Evolutionary conservation across 495 filamentous ascomycete species (phyloP), one percentile per base, ranked within the genome.

Genomic region (Neohortaea acidophila): DNA sequence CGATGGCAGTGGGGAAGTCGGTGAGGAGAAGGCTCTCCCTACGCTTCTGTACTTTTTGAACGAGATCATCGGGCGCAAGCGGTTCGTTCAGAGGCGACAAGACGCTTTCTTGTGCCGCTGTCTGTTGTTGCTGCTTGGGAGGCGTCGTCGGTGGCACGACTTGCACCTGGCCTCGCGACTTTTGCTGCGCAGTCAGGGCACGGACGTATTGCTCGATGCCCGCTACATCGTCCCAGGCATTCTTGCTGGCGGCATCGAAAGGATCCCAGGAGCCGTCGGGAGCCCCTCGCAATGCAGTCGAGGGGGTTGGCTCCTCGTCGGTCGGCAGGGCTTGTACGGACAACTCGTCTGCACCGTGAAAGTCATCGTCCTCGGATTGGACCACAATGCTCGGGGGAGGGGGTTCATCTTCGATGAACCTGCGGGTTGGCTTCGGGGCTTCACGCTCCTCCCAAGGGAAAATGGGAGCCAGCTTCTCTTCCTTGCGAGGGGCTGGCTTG

Each of bases 151-250:
- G 34, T 28, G 53, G 25, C 20, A 74, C 50, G 29, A 73, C 66
- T 55, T 79, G 75, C 35, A 75, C 68, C 43, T 63, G 69, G 33
- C 60, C 69, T 4, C 49, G 43, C 10, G 41, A 44, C 27, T 66
- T 71, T 33, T 73, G 77, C 39, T 72, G 60, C 53, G 31, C 36
- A 18, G 37, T 43, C 21, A 86, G 60, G 28, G 67, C 65, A 36
- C 78, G 73, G 33, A 86, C 79, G 52, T 89, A 92, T 33, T 69
- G 66, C 42, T 83, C 72, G 47, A 94, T 94, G 38, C 80, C 71
- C 2, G 79, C 80, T 19, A 84, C 70, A 23, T 79, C 79, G 48
- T 94, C 85, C 85, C 85, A 94, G 28, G 81, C 84, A 56, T 94
- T 94, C 26, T 38, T 38, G 66, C 68, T 53, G 22, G 29, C 44